Conservation (phyloP, 2,329 filamentous ascomycete genomes). For the Anisogramma anomala region DNA sequence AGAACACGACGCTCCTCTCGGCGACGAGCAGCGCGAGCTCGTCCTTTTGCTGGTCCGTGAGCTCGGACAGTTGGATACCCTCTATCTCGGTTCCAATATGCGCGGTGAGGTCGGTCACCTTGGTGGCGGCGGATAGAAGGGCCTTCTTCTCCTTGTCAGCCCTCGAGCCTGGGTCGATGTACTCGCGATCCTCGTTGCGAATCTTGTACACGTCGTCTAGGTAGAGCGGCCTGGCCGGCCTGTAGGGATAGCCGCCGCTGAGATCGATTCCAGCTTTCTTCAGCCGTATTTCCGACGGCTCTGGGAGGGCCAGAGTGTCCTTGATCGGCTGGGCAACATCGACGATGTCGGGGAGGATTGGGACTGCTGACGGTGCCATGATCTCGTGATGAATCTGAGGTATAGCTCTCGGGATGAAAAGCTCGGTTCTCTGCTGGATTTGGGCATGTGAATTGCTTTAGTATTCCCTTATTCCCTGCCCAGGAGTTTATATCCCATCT, state of each 20-base stretch:
- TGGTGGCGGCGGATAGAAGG: conserved; percentile 47
- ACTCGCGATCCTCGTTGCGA: conserved; percentile 40
- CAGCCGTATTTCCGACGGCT: conserved; percentile 43
- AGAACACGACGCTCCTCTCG: conserved; percentile 55
- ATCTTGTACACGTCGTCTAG: conserved; percentile 60
- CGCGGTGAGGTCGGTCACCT: conserved; percentile 49
- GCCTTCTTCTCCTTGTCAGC: conserved; percentile 54
- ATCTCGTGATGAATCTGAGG: background rate
- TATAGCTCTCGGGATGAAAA: background rate
- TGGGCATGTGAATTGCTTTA: too few species aligned
- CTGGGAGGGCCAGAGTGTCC: conserved; percentile 52
- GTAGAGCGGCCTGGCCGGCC: conserved; percentile 54
- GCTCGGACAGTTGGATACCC: conserved; percentile 50
- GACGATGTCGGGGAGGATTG: conserved; percentile 50
- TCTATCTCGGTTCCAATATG: conserved; percentile 56
- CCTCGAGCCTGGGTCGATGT: conserved; percentile 50
- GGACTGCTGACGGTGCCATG: conserved; percentile 43
- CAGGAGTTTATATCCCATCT: background rate
- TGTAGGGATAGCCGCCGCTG: conserved; percentile 59
- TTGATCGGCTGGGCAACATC: conserved; percentile 53
- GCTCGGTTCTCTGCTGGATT: background rate
- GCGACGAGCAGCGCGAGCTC: conserved; percentile 52
- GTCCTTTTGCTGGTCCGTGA: conserved; percentile 47
- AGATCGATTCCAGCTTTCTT: conserved; percentile 60
- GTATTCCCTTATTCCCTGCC: too few species aligned